Evolutionary conservation across 148 eudicot genomes (phyloP).

Genomic region (Camellia granthamiana): DNA sequence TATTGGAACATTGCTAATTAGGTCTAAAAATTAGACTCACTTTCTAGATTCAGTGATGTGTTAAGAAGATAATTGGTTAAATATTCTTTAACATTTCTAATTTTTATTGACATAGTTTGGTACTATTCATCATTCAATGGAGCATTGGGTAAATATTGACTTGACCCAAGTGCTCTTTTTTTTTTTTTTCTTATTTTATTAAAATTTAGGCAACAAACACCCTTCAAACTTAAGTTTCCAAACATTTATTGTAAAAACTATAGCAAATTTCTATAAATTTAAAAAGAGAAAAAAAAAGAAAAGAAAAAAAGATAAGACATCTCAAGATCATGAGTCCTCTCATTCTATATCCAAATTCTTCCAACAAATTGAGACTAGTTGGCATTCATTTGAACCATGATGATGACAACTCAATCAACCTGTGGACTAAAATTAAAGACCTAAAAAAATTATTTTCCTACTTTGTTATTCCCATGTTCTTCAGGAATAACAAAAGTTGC

Average conservation of each 20-base stretch:
- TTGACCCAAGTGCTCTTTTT: background rate
- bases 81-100: background rate
- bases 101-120: background rate
- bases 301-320: no score
- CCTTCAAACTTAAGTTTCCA: background rate
- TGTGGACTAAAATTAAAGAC: slow-evolving; percentile 9
- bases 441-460: background rate
- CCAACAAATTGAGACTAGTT: slow-evolving; percentile 2
- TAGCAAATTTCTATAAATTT: background rate
- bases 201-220: background rate
- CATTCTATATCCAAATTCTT: background rate
- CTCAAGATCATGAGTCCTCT: background rate
- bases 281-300: no score
- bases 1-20: no score
- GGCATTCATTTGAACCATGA: slow-evolving; percentile 6
- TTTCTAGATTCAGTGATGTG: no score
- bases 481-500: background rate
- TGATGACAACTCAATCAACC: slow-evolving; percentile 7
- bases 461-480: slow-evolving; percentile 1
- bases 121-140: background rate
- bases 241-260: background rate
- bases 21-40: no score
- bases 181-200: background rate
- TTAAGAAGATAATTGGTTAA: no score
- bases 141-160: background rate